A percentile compares a stretch with the other conserved stretches of the same genome.
phyloP scores from a whole-genome alignment of 495 filamentous ascomycete species.

The Hypoxylon lienhwacheense region DNA sequence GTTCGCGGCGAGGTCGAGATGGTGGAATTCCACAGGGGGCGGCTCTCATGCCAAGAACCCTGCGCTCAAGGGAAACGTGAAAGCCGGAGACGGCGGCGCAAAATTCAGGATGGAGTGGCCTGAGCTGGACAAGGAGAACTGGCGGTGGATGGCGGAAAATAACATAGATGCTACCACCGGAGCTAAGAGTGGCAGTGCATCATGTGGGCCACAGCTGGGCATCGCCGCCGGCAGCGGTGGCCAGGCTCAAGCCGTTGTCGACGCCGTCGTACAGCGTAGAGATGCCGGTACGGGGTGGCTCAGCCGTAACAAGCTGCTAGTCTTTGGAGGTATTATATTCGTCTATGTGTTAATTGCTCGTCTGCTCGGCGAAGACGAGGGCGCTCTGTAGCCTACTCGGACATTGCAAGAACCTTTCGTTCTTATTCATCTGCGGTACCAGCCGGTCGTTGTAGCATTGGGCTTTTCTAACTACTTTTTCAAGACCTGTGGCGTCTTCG shows the following conservation, averaged over 20 bases:
- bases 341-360: slow-evolving; percentile 78
- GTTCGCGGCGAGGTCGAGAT: slow-evolving; percentile 75
- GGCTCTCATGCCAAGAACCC: slow-evolving; percentile 64
- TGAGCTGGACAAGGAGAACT: slow-evolving; percentile 88
- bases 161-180: slow-evolving; percentile 80
- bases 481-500: not conserved
- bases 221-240: slow-evolving; percentile 68
- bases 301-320: slow-evolving; percentile 70
- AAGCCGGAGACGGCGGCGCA: slow-evolving; percentile 85
- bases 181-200: slow-evolving; percentile 51
- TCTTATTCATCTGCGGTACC: not conserved
- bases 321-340: slow-evolving; percentile 68
- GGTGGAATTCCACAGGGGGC: slow-evolving; percentile 98
- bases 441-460: not conserved
- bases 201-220: slow-evolving; percentile 68
- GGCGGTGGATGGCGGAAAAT: slow-evolving; percentile 86
- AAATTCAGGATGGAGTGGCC: slow-evolving; percentile 91
- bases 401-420: not conserved
- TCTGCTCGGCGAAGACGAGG: slow-evolving; percentile 57
- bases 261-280: slow-evolving; percentile 68
- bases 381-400: slow-evolving; percentile 3
- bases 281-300: slow-evolving; percentile 84
- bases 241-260: slow-evolving; percentile 77
- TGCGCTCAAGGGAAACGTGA: slow-evolving; percentile 54
- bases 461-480: not conserved